Base-by-base conservation (phyloP, 306 rosid genomes). In the Pachyrhizus erosus region DNA sequence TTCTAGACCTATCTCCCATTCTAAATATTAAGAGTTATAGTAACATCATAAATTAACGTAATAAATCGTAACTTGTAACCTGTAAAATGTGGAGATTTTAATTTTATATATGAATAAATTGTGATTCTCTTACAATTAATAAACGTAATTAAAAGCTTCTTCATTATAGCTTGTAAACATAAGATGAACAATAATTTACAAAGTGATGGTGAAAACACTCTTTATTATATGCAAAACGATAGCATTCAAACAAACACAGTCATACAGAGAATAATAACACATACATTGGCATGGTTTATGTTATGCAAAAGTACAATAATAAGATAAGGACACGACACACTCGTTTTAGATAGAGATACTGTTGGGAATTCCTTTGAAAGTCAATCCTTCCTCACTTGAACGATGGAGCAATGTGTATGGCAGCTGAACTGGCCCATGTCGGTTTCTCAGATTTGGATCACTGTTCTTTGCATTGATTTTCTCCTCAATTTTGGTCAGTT, bases 351-450 rank as follows among this genome's bases (percentile, higher is more conserved):
- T 85, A 13, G 94, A 92, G 82, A 94, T 87, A 29, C 97, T 94
- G 15, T 82, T 94, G 45, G 97, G 97, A 76, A 90, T 90, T 34
- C 98, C 98, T 75, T 84, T 87, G n/a, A 87, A 88, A 2, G 97
- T 91, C 2, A 94, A 85, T 5, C 98, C 97, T 48, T 84, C 84
- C 0, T 76, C 75, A 31, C 98, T 91, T 0, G 88, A 57, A 55
- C 92, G 98, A 85, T 80, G 58, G 11, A 93, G 94, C 82, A 92
- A 61, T 52, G 93, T 91, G 67, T 94, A 94, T 0, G 97, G 97
- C 68, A 91, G 40, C 9, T 91, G 78, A 12, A 83, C 83, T 0
- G 92, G 97, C 2, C 98, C 95, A 24, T 1, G 1, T 5, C 98
- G 73, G 61, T 91, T 91, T 40, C 79, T 67, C 55, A 84, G 39